Base-by-base conservation (phyloP, 2,329 filamentous ascomycete species). In the Calcarisporium arbuscula region DNA sequence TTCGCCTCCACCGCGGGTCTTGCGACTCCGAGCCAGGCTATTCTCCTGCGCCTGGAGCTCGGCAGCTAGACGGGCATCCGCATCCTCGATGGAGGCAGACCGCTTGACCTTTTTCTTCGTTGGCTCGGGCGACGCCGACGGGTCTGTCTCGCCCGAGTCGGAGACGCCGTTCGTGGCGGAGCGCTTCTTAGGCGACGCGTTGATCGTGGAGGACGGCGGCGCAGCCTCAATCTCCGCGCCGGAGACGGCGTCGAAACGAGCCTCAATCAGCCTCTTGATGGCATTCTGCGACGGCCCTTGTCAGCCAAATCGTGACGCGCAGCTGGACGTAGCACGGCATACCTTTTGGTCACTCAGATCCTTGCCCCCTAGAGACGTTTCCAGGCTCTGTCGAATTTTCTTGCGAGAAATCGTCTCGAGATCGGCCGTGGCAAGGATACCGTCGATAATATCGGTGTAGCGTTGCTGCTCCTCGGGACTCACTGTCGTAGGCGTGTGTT, bases 41-140 rank as follows among this genome's bases (percentile, higher is more conserved):
- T 96, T 94, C 64, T 95, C 87, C 58, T 96, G 85, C 0, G 88
- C 90, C 61, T 98, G 92, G 22, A 98, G 70, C 57, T 83, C 78
- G 12, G 88, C 88, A 1, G 92, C 92, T 42, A 90, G 77, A 28
- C 83, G 79, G 21, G 90, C 92, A 60, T 98, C 92, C 20, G 85
- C 82, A 44, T 94, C 86, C 46, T 77, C 72, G 8, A 64, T 64
- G 23, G 68, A 62, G 11, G 65, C 66, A 19, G 77, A 72, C 28
- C 75, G 73, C 53, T 80, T 80, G 38, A 82, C 82, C 62, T 86
- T 87, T 56, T 81, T 85, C 44, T 65, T 68, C 2, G 63, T 61
- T 2, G 69, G 70, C 23, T 66, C 63, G 6, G 59, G 57, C 9
- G 60, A 60, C 4, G 62, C 56, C 4, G 69, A 71, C 3, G 67